phyloP scores from a whole-genome alignment of 2,329 filamentous ascomycete species.

The Fusarium sp. region DNA sequence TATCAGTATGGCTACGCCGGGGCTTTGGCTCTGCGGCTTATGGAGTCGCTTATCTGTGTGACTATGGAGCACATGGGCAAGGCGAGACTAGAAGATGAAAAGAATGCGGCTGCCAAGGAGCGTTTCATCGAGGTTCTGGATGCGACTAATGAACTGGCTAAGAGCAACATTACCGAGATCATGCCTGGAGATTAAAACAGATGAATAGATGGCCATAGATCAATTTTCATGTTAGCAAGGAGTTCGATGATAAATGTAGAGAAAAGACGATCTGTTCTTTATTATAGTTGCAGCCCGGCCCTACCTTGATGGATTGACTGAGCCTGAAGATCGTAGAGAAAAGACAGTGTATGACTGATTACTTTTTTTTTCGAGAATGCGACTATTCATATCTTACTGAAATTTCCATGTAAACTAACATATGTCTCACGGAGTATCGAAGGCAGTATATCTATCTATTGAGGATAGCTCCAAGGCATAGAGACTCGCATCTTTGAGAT shows the following conservation, averaged over 20 bases:
- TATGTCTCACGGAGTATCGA: too few species aligned
- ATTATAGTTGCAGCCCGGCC: too few species aligned
- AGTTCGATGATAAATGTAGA: not conserved
- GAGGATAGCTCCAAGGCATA: too few species aligned
- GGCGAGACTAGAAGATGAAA: not conserved
- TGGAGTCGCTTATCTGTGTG: slow-evolving; percentile 51
- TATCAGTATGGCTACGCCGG: slow-evolving; percentile 51
- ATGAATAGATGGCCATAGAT: not conserved
- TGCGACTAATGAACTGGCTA: slow-evolving; percentile 31
- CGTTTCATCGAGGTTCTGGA: slow-evolving; percentile 38
- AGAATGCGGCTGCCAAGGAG: not conserved
- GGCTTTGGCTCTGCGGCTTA: slow-evolving; percentile 47
- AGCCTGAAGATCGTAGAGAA: too few species aligned
- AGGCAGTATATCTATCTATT: too few species aligned
- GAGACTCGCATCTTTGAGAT: too few species aligned
- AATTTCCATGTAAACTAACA: too few species aligned
- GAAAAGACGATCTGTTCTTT: too few species aligned
- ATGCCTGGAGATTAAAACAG: slow-evolving; percentile 7
- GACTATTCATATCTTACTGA: not conserved
- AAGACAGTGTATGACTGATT: not conserved
- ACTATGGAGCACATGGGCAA: slow-evolving; percentile 51
- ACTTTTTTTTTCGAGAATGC: too few species aligned
- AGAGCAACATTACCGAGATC: slow-evolving; percentile 42
- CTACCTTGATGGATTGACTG: too few species aligned
- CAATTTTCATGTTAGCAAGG: not conserved